Base-by-base conservation (phyloP, 495 filamentous ascomycete species). In the Podospora pseudopauciseta region DNA sequence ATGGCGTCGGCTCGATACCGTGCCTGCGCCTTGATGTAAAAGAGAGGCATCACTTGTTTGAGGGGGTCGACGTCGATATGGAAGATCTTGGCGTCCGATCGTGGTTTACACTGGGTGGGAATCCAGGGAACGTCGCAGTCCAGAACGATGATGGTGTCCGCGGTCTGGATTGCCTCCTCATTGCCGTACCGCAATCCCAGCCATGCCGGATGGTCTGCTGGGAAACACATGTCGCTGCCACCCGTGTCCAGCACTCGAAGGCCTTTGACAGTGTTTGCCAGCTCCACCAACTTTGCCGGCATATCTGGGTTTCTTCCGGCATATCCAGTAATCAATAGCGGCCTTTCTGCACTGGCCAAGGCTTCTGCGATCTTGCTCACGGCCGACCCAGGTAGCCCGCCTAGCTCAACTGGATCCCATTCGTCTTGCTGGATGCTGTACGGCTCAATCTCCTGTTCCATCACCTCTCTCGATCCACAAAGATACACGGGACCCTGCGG, bases 191-290 rank as follows among this genome's bases (percentile, higher is more conserved):
- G 83, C 70, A 96, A 74, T 2, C 94, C 92, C 28, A 97, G 76
- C 84, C 88, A 87, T 1, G 71, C 82, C 18, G 82, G 80, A 68
- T 97, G 93, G 63, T 94, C 83, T 2, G 89, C 90, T 2, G 94
- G 94, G 79, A 97, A 97, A 74, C 92, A 96, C 94, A 98, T 95
- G 76, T 98, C 94, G 74, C 91, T 91, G 44, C 93, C 94, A 27
- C 91, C 92, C 0, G 92, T 93, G 76, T 98, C 94, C 30, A 98
- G 78, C 19, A 98, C 92, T 15, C 93, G 83, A 58, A 97, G 76
- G 0, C 92, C 92, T 72, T 89, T 89, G 65, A 97, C 86, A 1
- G 82, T 87, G 76, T 96, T 83, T 13, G 93, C 92, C 54, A 98
- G 76, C 39, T 86, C 86, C 2, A 98, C 91, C 65, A 98, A 78